These are phyloP conservation scores for Termitomyces sp. DNA, from an alignment of 768 basidiomycete species.

Conservation along the genomic window DNA sequence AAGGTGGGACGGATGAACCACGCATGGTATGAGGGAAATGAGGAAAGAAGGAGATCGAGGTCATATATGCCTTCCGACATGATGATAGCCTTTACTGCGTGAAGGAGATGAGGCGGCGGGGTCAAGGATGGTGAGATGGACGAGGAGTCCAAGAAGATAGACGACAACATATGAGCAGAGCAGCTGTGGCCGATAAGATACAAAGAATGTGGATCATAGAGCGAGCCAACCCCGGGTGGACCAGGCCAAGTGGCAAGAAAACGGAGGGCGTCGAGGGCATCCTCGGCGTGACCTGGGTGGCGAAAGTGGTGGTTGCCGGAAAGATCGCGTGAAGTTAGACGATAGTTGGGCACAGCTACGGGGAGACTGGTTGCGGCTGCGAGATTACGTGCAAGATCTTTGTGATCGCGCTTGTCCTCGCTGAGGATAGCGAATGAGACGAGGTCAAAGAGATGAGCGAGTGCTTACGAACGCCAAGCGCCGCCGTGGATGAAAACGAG, in stretches of 20 bases:
- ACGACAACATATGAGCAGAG: conserved; percentile 73
- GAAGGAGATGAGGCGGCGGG: conserved; percentile 37
- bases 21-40: conserved; percentile 60
- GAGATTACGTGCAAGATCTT: conserved; percentile 46
- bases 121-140: conserved; percentile 33
- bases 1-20: conserved; percentile 72
- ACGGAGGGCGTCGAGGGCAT: conserved; percentile 55
- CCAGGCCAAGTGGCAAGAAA: conserved; percentile 48
- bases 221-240: conserved; percentile 18
- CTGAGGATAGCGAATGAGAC: conserved; percentile 27
- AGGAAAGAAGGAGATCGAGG: conserved; percentile 53
- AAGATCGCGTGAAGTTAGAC: conserved; percentile 48
- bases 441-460: conserved; percentile 1
- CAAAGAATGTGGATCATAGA: conserved; percentile 36
- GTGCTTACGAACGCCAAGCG: conserved; percentile 70
- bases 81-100: conserved; percentile 46
- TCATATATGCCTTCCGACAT: conserved; percentile 79
- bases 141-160: conserved; percentile 57
- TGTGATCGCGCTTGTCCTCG: conserved; percentile 67
- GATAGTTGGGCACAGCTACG: conserved; percentile 75
- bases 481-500: conserved; percentile 79
- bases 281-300: conserved; percentile 70
- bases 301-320: conserved; percentile 31
- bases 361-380: conserved; percentile 42
- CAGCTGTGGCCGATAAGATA: conserved; percentile 77